These are phyloP conservation scores for Pyrus communis DNA, from an alignment of 306 rosid genomes.

Conservation along the genomic window DNA sequence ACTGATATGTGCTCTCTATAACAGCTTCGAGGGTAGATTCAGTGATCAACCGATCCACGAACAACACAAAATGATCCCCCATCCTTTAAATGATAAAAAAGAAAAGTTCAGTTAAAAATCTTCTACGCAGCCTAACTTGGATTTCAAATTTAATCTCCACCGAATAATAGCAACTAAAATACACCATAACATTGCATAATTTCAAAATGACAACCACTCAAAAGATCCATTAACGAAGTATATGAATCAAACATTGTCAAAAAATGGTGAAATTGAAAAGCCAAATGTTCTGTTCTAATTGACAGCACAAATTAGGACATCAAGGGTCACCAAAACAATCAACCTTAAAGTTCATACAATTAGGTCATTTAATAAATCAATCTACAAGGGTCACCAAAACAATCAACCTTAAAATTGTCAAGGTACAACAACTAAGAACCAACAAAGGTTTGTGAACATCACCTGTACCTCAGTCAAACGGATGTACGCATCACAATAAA, in stretches of 20 bases:
- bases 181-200: not conserved
- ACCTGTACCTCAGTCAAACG: constrained; percentile 20
- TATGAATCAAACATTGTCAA: not conserved
- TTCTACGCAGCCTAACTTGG: not conserved
- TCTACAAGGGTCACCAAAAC: not conserved
- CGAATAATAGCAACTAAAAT: not conserved
- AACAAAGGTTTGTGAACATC: constrained; percentile 6
- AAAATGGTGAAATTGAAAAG: not conserved
- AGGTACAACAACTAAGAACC: not conserved
- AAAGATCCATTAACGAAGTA: not conserved
- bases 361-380: no score
- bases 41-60: constrained; percentile 32
- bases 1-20: constrained; percentile 23
- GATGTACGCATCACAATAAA: constrained; percentile 9
- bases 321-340: not conserved
- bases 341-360: not conserved
- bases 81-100: constrained; percentile 19
- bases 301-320: not conserved
- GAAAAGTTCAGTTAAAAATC: not conserved
- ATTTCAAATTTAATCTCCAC: not conserved
- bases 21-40: constrained; percentile 35
- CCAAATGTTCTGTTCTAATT: not conserved
- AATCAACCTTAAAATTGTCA: not conserved
- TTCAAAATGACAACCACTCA: not conserved
- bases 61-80: constrained; percentile 37